Base-by-base conservation (phyloP, 495 filamentous ascomycete genomes). In the Podospora comata region DNA sequence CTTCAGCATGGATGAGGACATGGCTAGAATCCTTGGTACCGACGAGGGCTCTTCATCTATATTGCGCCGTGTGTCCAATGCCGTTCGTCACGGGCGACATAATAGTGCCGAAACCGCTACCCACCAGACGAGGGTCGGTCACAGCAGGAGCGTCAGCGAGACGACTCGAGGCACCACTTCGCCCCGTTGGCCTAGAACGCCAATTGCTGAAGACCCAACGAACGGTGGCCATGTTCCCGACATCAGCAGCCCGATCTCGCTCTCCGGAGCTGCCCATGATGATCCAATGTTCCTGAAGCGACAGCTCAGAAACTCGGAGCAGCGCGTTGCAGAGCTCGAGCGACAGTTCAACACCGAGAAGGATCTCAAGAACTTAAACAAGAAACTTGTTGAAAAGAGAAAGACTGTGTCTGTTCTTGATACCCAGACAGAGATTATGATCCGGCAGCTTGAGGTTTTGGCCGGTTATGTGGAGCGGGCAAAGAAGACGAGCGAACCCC, bases 321-420 rank as follows among this genome's bases (percentile, higher is more conserved):
- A 94, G 73, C 86, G 89, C 56, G 89, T 92, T 54, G 86, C 89
- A 2, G 93, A 98, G 73, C 86, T 98, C 65, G 94, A 99, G 74
- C 78, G 82, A n/a, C 82, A 85, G 44, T 84, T 89, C 70, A 85
- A 82, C 70, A 85, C 87, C 18, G 90, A 90, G 20, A 90, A 90
- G 26, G 92, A 93, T 71, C 87, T 97, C 44, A 92, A 93, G 75
- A 89, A 88, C 67, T 85, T 95, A 32, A 93, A 94, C 74, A 92
- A 89, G 56, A 94, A 93, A 73, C 82, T 99, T 15, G 85, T 90
- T 44, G 93, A 98, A 79, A 98, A 98, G 82, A 87, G 95, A 59
- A 96, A 94, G 69, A 98, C 94, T 1, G 93, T 99, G 73, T 94
- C 95, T n/a, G 91, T 94, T 13, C 83, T 99, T 23, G 94, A 98